These are phyloP conservation scores for Eimeria necatrix DNA, from an alignment of 169 alveolate species.

Conservation along the genomic window DNA sequence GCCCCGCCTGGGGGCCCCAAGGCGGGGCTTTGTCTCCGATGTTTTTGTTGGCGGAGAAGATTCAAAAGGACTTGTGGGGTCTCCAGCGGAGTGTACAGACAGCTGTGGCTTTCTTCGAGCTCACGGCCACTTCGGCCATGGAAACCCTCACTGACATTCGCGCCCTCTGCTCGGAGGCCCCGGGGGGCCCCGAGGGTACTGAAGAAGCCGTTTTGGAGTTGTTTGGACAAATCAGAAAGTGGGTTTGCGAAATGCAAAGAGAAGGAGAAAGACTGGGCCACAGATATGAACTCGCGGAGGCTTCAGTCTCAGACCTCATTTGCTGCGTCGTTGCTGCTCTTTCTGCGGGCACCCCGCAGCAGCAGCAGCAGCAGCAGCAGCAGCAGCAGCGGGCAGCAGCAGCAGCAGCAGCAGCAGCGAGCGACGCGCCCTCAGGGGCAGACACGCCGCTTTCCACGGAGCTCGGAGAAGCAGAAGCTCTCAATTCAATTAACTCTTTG, in stretches of 20 bases:
- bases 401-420: not conserved
- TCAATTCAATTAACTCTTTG: no score
- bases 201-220: slow-evolving; percentile 36
- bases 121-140: slow-evolving; percentile 26
- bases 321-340: slow-evolving; percentile 9
- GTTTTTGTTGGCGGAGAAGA: not conserved
- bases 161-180: not conserved
- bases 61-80: not conserved
- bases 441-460: not conserved
- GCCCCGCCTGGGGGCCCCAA: not conserved
- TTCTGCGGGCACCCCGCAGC: not conserved
- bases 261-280: slow-evolving; percentile 15
- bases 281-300: slow-evolving; percentile 10
- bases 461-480: not conserved
- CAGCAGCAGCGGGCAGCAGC: not conserved
- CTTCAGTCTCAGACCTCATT: not conserved
- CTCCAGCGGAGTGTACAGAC: slow-evolving; percentile 44
- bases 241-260: slow-evolving; percentile 44
- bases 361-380: slow-evolving; percentile 25
- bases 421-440: not conserved
- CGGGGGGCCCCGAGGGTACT: not conserved
- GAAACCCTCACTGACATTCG: slow-evolving; percentile 5
- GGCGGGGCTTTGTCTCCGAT: not conserved
- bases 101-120: slow-evolving; percentile 24
- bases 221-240: not conserved